These are phyloP conservation scores for Xylariaceae sp. DNA, from an alignment of 2,329 filamentous ascomycete genomes.

Conservation along the genomic window DNA sequence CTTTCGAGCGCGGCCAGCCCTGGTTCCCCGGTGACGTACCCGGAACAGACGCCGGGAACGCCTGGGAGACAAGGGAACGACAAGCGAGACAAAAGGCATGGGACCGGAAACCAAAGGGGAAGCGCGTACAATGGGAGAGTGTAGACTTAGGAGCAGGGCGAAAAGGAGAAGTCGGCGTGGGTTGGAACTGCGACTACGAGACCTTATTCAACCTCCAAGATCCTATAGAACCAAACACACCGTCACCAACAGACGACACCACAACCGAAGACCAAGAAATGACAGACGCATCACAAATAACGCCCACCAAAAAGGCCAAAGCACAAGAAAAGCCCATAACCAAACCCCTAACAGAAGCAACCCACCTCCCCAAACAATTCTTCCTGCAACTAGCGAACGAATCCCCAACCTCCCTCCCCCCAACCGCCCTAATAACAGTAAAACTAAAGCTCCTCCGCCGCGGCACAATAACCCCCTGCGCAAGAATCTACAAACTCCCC, in stretches of 20 bases:
- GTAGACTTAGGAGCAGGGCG: constrained; percentile 68
- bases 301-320: neutral
- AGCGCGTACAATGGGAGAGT: constrained; percentile 69
- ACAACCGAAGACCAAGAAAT: constrained; percentile 13
- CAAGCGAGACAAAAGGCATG: constrained; percentile 58
- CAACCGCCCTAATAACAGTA: constrained; percentile 53
- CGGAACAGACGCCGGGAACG: constrained; percentile 71
- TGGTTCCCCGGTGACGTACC: constrained; percentile 88
- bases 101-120: constrained; percentile 76
- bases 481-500: constrained; percentile 86
- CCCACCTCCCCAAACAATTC: constrained; percentile 38
- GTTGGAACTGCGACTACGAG: constrained; percentile 82
- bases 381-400: constrained; percentile 35
- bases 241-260: constrained; percentile 13
- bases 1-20: constrained; percentile 71
- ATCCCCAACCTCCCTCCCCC: constrained; percentile 28
- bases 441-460: constrained; percentile 63
- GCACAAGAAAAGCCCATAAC: neutral
- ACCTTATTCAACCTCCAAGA: constrained; percentile 48
- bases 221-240: constrained; percentile 20
- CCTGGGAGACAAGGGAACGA: constrained; percentile 70
- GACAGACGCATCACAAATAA: neutral
- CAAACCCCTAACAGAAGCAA: constrained; percentile 28
- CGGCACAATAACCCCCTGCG: constrained; percentile 66
- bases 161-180: constrained; percentile 77